Percentiles rank a stretch among this genome's conserved stretches.
Conservation (phyloP, 2,329 filamentous ascomycete genomes). For the Ampelomyces quisqualis region DNA sequence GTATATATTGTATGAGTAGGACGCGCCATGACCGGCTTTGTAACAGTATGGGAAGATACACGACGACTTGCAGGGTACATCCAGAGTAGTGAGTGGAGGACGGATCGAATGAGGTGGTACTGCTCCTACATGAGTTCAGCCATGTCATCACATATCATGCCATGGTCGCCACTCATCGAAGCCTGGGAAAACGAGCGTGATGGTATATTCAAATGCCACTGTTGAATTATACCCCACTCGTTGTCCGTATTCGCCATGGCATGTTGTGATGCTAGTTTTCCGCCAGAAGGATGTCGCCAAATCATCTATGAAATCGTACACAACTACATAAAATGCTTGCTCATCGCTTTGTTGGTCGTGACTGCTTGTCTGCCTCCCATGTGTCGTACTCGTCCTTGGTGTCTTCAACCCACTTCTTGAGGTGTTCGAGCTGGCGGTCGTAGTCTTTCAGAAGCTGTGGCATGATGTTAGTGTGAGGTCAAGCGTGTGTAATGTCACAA, state of each 20-base stretch:
- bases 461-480: constrained; percentile 15
- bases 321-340: constrained; percentile 3
- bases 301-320: constrained; percentile 17
- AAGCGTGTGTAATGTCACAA: not conserved
- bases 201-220: not conserved
- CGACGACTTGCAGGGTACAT: not conserved
- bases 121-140: too few relatives aligned
- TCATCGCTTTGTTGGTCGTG: constrained; percentile 29
- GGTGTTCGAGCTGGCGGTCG: constrained; percentile 72
- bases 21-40: not conserved
- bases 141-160: too few relatives aligned
- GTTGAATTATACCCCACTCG: constrained; percentile 1
- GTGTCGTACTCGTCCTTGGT: constrained; percentile 61
- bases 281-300: constrained; percentile 15
- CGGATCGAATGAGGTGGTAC: too few relatives aligned
- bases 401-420: constrained; percentile 65
- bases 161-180: too few relatives aligned
- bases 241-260: constrained; percentile 11
- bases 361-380: constrained; percentile 48
- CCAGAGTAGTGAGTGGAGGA: too few relatives aligned
- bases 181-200: not conserved
- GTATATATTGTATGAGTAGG: not conserved
- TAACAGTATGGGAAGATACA: constrained; percentile 1
- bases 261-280: constrained; percentile 18
- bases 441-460: constrained; percentile 74